Percentiles rank a stretch among this genome's conserved stretches.
Conservation (phyloP, 257 asterid species). For the Ilex aquifolium region DNA sequence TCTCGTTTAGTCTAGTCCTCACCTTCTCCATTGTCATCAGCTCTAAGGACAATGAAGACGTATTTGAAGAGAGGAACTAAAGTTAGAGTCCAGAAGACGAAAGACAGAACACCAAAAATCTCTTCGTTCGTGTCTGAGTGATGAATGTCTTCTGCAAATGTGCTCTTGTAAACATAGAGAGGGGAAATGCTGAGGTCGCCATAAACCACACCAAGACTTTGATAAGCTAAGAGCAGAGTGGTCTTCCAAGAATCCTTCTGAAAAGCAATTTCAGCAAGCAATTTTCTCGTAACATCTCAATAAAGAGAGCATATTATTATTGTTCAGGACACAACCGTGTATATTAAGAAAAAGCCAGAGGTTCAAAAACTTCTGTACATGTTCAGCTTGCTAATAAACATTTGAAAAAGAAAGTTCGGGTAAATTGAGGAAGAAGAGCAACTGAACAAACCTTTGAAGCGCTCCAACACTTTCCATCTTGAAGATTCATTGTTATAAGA, state of each 20-base stretch:
- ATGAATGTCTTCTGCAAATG: conserved; percentile 94
- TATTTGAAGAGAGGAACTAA: conserved; percentile 85
- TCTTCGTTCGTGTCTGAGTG: conserved; percentile 94
- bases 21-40: conserved; percentile 98
- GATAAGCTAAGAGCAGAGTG: conserved; percentile 79
- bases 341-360: too few relatives aligned
- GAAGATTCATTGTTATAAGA: conserved; percentile 48
- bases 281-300: background rate
- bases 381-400: too few relatives aligned
- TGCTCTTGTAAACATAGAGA: conserved; percentile 83
- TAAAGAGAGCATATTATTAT: too few relatives aligned
- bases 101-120: conserved; percentile 90
- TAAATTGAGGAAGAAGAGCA: conserved; percentile 5
- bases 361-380: too few relatives aligned
- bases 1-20: conserved; percentile 5
- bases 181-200: conserved; percentile 98
- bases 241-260: conserved; percentile 78
- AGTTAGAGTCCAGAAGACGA: conserved; percentile 91
- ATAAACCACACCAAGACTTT: conserved; percentile 92
- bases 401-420: background rate
- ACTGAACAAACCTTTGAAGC: conserved; percentile 47
- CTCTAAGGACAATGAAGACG: conserved; percentile 84
- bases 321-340: too few relatives aligned
- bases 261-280: conserved; percentile 7
- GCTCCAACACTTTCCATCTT: conserved; percentile 62